These are phyloP conservation scores for Oryza australiensis DNA, from an alignment of 176 grass and related monocot genomes.

Conservation along the genomic window DNA sequence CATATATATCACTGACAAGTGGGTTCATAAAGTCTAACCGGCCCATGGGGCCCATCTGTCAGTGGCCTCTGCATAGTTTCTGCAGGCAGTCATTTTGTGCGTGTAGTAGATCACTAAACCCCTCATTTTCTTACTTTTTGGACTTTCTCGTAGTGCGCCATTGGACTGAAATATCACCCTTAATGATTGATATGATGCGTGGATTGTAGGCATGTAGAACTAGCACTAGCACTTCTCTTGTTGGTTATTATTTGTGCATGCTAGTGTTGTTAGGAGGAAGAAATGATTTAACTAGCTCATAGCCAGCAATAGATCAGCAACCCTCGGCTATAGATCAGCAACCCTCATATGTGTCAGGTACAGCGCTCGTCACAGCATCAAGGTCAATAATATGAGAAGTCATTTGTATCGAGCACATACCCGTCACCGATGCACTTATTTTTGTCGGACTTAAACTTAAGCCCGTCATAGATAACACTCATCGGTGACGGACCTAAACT, in stretches of 20 bases:
- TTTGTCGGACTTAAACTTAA: no score
- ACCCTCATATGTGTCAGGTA: no score
- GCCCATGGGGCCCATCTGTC: neutral
- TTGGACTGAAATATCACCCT: conserved; percentile 28
- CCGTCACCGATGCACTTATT: no score
- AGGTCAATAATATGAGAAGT: no score
- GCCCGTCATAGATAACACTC: no score
- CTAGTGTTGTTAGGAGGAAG: neutral
- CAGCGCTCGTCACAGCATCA: no score
- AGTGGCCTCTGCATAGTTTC: neutral
- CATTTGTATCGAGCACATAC: no score
- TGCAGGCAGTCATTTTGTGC: neutral
- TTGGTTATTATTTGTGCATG: neutral
- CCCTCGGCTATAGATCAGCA: no score
- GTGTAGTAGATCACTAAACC: neutral
- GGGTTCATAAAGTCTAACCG: neutral
- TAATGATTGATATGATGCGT: conserved; percentile 29
- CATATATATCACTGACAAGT: neutral
- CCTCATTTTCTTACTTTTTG: neutral
- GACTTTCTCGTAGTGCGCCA: neutral
- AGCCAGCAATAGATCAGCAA: neutral
- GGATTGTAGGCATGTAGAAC: neutral
- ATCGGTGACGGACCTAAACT: no score
- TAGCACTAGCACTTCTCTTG: neutral
- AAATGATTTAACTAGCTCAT: neutral